Base-by-base conservation (phyloP, 2,329 filamentous ascomycete species). In the Aspergillus vadensis region DNA sequence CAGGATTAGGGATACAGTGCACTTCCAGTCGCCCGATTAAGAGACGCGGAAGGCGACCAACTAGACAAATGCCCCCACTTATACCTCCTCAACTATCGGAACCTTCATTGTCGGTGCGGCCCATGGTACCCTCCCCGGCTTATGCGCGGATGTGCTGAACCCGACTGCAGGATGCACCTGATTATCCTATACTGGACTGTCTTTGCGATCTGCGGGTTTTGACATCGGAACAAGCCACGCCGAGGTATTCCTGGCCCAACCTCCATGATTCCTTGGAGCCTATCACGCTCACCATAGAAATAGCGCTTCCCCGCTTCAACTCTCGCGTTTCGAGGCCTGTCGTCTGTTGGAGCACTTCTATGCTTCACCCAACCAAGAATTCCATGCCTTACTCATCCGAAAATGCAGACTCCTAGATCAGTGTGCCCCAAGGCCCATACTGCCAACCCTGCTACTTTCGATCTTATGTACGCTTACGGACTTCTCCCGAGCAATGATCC, bases 1-100 rank as follows among this genome's bases (percentile, higher is more conserved):
- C 23, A 55, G 52, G 52, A 21, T n/a, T 55, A 8, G 52, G 38
- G 5, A 55, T 55, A 7, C 39, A 39, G n/a, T 55, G 52, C 52
- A 55, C 52, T 25, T 55, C 27, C 39, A 55, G 23, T 7, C 52
- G 52, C 25, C 52, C 38, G 17, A 41, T 43, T 23, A 43, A 19
- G 12, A 55, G 21, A 43, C 39, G 52, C 4, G 52, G 39, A 23
- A 44, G 52, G 23, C 44, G 21, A 47, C 36, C 39, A 4, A 55
- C 52, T 32, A 25, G 38, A 21, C 15, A 1, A n/a, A 30, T n/a
- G 8, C 38, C 23, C 51, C 9, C 36, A 5, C 23, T 14, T 3
- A 19, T 36, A 25, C n/a, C 51, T 12, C 32, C 9, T 7, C 15
- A 8, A 19, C n/a, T 12, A 8, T 17, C 47, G 5, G 47, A 17